Percentiles rank a stretch among this genome's conserved stretches.
phyloP scores from a whole-genome alignment of 2,329 filamentous ascomycete species.

The Penicillium sp. region DNA sequence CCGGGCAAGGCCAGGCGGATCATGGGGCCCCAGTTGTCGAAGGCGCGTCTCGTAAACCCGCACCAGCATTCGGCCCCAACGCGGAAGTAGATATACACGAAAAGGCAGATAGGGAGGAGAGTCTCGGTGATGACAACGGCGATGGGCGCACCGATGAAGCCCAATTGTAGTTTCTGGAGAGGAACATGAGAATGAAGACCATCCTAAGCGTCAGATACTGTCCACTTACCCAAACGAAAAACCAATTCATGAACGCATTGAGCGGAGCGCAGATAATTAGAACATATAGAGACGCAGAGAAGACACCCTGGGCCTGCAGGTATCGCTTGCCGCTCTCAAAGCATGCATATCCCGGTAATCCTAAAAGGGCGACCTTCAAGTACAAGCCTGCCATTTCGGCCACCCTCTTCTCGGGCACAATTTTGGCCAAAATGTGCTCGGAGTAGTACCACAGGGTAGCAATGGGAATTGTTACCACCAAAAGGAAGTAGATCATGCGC shows the following conservation, averaged over 20 bases:
- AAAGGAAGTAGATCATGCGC: constrained; percentile 77
- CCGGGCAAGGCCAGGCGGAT: constrained; percentile 84
- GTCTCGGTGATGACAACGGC: constrained; percentile 75
- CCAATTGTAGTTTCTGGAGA: constrained; percentile 56
- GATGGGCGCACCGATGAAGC: constrained; percentile 78
- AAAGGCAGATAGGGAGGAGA: constrained; percentile 70
- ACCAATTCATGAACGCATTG: constrained; percentile 78
- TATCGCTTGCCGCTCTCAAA: constrained; percentile 85
- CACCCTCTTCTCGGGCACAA: constrained; percentile 72
- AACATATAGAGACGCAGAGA: constrained; percentile 79
- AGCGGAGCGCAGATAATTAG: constrained; percentile 79
- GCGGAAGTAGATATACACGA: constrained; percentile 72
- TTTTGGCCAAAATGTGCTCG: constrained; percentile 62
- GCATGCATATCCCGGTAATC: constrained; percentile 72
- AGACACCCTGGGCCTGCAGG: constrained; percentile 85
- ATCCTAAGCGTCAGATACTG: neutral
- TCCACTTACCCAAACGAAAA: constrained; percentile 69
- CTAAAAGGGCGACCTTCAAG: constrained; percentile 67
- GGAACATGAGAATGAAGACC: neutral
- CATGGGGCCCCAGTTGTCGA: constrained; percentile 81
- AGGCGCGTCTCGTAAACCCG: constrained; percentile 69
- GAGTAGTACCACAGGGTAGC: constrained; percentile 70
- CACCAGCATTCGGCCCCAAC: constrained; percentile 78
- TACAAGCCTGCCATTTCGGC: constrained; percentile 73
- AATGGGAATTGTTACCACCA: constrained; percentile 71